Evolutionary conservation across 345 rosid species (phyloP).

Genomic region (Moricandia arvensis): DNA sequence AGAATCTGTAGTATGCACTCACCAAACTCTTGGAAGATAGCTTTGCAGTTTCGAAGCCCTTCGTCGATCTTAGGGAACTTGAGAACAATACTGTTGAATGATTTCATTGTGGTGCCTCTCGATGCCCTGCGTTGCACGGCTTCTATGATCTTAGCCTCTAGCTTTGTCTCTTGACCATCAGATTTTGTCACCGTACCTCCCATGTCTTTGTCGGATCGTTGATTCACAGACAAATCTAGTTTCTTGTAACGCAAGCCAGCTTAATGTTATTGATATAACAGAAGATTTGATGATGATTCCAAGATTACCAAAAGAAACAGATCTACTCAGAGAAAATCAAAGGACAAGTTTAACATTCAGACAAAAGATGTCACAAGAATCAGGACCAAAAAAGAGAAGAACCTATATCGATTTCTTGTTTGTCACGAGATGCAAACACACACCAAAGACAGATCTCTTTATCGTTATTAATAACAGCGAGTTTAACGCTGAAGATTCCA

Average conservation of each 20-base stretch:
- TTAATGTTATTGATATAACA: too few species aligned
- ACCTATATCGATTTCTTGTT: constrained; percentile 32
- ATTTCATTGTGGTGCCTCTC: constrained; percentile 62
- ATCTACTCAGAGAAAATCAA: constrained; percentile 14
- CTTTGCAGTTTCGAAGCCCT: constrained; percentile 77
- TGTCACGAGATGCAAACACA: constrained; percentile 18
- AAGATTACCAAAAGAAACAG: constrained; percentile 1
- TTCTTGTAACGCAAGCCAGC: constrained; percentile 40
- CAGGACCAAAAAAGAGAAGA: constrained; percentile 7
- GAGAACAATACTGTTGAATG: constrained; percentile 79
- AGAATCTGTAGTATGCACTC: constrained; percentile 6
- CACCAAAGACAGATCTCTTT: constrained; percentile 28
- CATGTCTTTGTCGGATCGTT: constrained; percentile 42
- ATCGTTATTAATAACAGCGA: constrained; percentile 5
- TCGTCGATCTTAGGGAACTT: constrained; percentile 91
- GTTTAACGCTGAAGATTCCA: constrained; percentile 26
- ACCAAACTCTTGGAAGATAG: constrained; percentile 85
- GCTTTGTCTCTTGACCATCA: constrained; percentile 66
- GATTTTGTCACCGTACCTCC: constrained; percentile 53
- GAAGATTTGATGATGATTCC: not conserved
- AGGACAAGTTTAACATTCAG: constrained; percentile 24
- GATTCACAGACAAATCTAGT: constrained; percentile 8
- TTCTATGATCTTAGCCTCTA: constrained; percentile 82
- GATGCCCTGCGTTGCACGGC: constrained; percentile 70
- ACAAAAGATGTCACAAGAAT: constrained; percentile 28